Evolutionary conservation across 2,329 filamentous ascomycete genomes (phyloP), one percentile per base, ranked within the genome.

Genomic region (Fusarium secorum): DNA sequence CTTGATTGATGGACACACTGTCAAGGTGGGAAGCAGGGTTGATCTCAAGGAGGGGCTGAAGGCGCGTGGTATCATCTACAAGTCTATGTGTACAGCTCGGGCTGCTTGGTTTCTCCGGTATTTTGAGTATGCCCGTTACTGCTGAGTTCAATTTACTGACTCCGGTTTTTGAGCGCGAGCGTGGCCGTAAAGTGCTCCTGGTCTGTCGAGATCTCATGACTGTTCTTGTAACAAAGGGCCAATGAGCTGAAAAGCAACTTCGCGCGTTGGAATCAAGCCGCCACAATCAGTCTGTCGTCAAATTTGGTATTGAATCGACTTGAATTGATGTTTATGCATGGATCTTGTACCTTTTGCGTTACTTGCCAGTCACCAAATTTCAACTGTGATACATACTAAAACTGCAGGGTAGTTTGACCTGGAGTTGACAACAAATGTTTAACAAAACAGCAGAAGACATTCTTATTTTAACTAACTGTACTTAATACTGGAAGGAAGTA

Each of bases 361-460:
- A 4, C 11, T 10, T 44, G 0, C 41, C 0, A 2, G 14, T 15
- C 2, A 33, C 3, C 6, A 9, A 39, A 10, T 13, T 22, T 4
- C 0, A 3, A 7, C 13, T 20, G 22, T 18, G 1, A 24, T 4
- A 44, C 0, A 6, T 18, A 2, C 22, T 44, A 0, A 44, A 4
- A 4, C 22, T 26, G 0, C 11, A 44, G 24, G 41, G 41, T 44
- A 44, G 22, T 26, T 7, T 3, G 0, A 14, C 3, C 24, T 26
- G 7, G 3, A 44, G 41, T 44, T 1, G 0, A 26, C 0, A 41
- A 3, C 4, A 7, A 14, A 44, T 26, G 1, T 26, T 26, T 1
- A 9, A 9, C 0, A 20, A 14, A 44, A 44, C 0, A 44, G 11
- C 0, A 9, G 0, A 14, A 20, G 3, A 7, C 5, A 9, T 0